A percentile compares a stretch with the other conserved stretches of the same genome.
Conservation (phyloP, 2,329 filamentous ascomycete genomes). For the Drechslerella coelobrocha region DNA sequence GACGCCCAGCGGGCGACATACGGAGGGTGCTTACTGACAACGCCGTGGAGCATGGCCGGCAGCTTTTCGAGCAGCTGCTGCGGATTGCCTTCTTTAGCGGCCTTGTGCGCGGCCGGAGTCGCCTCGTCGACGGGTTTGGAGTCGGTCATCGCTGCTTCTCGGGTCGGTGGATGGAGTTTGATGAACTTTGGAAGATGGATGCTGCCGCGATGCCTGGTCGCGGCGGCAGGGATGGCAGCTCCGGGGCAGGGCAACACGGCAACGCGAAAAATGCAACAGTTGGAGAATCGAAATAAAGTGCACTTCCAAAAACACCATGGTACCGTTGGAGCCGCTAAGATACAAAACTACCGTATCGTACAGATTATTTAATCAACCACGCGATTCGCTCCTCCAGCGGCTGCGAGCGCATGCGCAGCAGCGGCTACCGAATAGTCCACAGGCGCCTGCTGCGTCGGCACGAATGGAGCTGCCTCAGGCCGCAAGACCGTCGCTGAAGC, state of each 20-base stretch:
- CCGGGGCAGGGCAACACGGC: conserved; percentile 4
- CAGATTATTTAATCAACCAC: neutral
- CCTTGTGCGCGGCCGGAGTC: conserved; percentile 36
- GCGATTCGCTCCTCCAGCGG: neutral
- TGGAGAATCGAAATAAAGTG: too few relatives aligned
- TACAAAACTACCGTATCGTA: too few relatives aligned
- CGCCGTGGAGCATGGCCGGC: conserved; percentile 48
- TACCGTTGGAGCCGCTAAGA: too few relatives aligned
- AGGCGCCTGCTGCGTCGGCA: conserved; percentile 6
- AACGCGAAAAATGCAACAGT: conserved; percentile 16
- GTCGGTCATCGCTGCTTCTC: conserved; percentile 22
- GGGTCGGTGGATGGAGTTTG: neutral
- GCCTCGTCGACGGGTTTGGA: conserved; percentile 19
- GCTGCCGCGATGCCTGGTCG: neutral
- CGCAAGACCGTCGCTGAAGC: neutral
- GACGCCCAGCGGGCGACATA: neutral
- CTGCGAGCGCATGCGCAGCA: too few relatives aligned
- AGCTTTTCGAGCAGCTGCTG: conserved; percentile 48
- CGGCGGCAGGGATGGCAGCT: conserved; percentile 4
- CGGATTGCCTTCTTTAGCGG: conserved; percentile 43
- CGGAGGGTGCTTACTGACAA: conserved; percentile 37
- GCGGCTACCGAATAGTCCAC: too few relatives aligned
- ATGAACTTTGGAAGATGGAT: too few relatives aligned
- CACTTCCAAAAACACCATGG: too few relatives aligned
- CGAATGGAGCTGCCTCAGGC: conserved; percentile 32